Conservation (phyloP, 441 rosid genomes). For the Pelargonium cotyledonis region DNA sequence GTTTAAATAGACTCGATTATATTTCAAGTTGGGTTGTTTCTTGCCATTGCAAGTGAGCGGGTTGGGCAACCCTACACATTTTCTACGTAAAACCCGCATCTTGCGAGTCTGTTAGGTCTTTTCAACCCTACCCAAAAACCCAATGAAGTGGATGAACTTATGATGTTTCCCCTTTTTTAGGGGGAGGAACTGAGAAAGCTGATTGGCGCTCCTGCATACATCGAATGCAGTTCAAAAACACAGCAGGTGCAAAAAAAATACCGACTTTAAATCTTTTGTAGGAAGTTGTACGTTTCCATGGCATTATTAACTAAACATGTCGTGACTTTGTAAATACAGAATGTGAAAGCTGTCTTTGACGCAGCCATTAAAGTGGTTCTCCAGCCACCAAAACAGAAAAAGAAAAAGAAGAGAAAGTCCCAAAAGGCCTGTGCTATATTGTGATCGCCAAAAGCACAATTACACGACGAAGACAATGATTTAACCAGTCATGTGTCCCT, state of each 20-base stretch:
- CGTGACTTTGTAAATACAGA: constrained; percentile 39
- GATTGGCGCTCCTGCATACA: constrained; percentile 70
- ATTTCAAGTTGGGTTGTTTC: no score
- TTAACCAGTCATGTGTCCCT: constrained; percentile 20
- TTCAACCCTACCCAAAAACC: no score
- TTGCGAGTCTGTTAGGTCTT: no score
- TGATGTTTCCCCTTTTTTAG: constrained; percentile 17
- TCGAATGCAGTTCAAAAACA: constrained; percentile 89
- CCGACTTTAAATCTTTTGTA: neutral
- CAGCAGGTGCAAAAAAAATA: constrained; percentile 53
- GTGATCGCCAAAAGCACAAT: constrained; percentile 30
- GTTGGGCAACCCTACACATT: neutral
- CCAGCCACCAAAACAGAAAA: constrained; percentile 88
- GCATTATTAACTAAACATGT: neutral
- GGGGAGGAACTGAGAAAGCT: constrained; percentile 86
- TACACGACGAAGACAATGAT: constrained; percentile 13
- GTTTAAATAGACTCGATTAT: no score
- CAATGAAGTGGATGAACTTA: no score
- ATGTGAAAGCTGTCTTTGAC: constrained; percentile 90
- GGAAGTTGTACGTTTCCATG: neutral
- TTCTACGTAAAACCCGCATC: no score
- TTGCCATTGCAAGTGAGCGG: no score
- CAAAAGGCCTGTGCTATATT: constrained; percentile 69
- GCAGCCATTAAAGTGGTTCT: constrained; percentile 91
- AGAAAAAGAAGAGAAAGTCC: constrained; percentile 74